A percentile compares a stretch with the other conserved stretches of the same genome.
Conservation (phyloP, 345 rosid genomes). For the Gossypium herbaceum region DNA sequence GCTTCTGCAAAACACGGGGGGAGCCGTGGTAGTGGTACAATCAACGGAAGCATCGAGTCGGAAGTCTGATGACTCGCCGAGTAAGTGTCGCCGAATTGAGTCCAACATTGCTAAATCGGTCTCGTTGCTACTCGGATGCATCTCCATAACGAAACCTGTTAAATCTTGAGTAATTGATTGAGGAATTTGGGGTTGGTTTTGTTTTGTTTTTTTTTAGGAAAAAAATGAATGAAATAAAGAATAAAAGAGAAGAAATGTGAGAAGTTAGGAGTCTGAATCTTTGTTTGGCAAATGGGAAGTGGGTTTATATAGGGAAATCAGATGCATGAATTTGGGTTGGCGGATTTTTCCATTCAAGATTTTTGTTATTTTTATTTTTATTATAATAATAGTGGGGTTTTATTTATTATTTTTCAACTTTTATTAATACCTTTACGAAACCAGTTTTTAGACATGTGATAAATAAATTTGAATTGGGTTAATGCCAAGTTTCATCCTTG, state of each 20-base stretch:
- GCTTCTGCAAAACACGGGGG: conserved; percentile 46
- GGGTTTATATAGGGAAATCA: conserved; percentile 17
- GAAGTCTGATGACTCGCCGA: conserved; percentile 37
- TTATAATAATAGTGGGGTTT: not conserved
- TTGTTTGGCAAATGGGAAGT: not conserved
- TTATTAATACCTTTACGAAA: too few species aligned
- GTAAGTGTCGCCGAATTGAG: conserved; percentile 46
- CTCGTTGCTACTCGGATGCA: conserved; percentile 35
- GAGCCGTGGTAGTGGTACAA: conserved; percentile 13
- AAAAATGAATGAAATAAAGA: too few species aligned
- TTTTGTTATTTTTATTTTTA: not conserved
- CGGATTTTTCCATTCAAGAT: not conserved
- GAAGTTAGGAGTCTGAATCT: not conserved
- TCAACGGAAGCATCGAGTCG: conserved; percentile 18
- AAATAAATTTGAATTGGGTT: too few species aligned
- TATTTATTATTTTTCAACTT: too few species aligned
- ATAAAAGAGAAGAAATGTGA: not conserved
- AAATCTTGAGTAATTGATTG: not conserved
- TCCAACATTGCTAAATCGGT: conserved; percentile 53
- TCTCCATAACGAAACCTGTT: conserved; percentile 13
- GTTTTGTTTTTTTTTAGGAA: too few species aligned
- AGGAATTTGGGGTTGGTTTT: not conserved
- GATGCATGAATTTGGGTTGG: conserved; percentile 30
- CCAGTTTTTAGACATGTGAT: conserved; percentile 10
- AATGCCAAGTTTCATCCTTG: too few species aligned